phyloP scores from a whole-genome alignment of 139 green algal genomes.

The Chlamydomonas schloesseri region DNA sequence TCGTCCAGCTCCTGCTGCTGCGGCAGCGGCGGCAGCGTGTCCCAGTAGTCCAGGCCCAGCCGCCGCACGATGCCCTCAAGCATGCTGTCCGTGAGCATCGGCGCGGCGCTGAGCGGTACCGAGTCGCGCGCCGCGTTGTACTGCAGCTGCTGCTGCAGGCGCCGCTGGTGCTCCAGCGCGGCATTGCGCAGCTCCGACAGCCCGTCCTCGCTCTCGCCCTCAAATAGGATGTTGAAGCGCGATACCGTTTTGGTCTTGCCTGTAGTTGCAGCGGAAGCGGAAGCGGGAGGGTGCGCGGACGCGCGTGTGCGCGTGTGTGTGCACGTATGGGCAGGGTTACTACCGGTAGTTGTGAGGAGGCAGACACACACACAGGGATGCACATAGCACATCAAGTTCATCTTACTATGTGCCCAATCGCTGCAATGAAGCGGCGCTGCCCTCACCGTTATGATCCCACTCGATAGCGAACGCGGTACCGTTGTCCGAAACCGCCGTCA shows the following conservation, averaged over 20 bases:
- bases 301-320: no score
- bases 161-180: constrained; percentile 38
- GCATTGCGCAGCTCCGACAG: constrained; percentile 27
- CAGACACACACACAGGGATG: no score
- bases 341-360: no score
- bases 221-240: constrained; percentile 63
- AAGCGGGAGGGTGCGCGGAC: no score
- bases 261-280: not conserved
- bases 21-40: not conserved
- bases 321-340: no score
- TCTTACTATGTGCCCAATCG: no score
- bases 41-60: constrained; percentile 29
- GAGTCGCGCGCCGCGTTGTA: constrained; percentile 36
- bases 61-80: constrained; percentile 17
- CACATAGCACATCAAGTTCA: no score
- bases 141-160: constrained; percentile 43
- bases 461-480: constrained; percentile 39
- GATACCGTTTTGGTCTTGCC: constrained; percentile 53
- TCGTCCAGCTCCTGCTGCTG: not conserved
- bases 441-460: constrained; percentile 40
- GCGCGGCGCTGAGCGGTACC: constrained; percentile 24
- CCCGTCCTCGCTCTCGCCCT: constrained; percentile 45
- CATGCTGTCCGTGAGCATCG: constrained; percentile 7
- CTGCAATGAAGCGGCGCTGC: no score
- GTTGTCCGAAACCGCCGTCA: constrained; percentile 23